Evolutionary conservation across 768 basidiomycete genomes (phyloP).

Genomic region (Boletus vinaceobasis): DNA sequence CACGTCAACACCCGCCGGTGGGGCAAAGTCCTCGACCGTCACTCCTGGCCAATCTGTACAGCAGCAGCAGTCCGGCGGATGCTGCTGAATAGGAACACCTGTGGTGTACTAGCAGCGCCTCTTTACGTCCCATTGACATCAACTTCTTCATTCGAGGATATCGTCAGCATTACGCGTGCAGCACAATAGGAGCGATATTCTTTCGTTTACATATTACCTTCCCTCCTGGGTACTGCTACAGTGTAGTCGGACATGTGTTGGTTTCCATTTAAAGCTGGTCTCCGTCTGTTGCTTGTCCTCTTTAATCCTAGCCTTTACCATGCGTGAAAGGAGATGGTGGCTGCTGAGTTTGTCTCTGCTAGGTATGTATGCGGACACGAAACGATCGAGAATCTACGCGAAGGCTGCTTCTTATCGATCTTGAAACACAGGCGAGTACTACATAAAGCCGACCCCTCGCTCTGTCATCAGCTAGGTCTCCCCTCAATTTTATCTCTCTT

Average conservation of each 20-base stretch:
- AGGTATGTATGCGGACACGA: neutral
- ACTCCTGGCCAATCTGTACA: constrained; percentile 83
- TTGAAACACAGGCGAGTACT: neutral
- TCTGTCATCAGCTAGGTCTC: neutral
- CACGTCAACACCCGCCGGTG: constrained; percentile 66
- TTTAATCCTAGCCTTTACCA: constrained; percentile 18
- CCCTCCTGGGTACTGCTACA: constrained; percentile 25
- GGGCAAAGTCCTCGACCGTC: constrained; percentile 79
- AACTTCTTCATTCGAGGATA: constrained; percentile 18
- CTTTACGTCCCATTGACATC: constrained; percentile 15
- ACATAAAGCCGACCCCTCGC: constrained; percentile 5
- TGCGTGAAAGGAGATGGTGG: neutral
- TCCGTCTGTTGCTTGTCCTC: constrained; percentile 22
- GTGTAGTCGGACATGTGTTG: constrained; percentile 26
- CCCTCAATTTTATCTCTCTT: neutral
- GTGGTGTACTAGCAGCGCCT: constrained; percentile 16
- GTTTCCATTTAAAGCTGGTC: constrained; percentile 25
- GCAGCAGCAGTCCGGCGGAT: constrained; percentile 67
- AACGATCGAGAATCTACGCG: neutral
- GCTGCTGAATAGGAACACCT: constrained; percentile 58
- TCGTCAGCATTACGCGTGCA: constrained; percentile 27
- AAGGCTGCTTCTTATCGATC: constrained; percentile 27
- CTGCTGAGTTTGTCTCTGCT: neutral
- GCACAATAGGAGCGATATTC: constrained; percentile 34
- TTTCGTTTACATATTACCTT: constrained; percentile 33